Evolutionary conservation across 805 yeast genomes (phyloP), one percentile per base, ranked within the genome.

Genomic region (Candida boidinii): DNA sequence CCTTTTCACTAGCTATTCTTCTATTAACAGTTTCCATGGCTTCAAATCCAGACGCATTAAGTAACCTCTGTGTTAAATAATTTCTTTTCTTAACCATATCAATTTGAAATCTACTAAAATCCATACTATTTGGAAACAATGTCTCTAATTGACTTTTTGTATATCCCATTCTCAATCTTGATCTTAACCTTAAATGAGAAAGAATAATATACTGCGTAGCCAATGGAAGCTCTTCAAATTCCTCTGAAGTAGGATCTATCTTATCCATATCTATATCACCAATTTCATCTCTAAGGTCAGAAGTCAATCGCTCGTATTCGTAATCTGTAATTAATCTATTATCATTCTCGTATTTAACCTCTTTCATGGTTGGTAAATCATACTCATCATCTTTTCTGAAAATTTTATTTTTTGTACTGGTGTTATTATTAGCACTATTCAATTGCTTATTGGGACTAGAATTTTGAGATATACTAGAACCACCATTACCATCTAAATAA

Each of bases 91-190:
- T 82, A 1, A 92, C 97, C 73, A 90, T 83, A 45, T 83, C 77
- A 39, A 92, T 84, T 54, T 92, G 99, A 54, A 92, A 92, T 45
- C 72, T 79, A 13, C 96, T 87, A 48, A 92, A 92, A 39, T 87
- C 96, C 73, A 84, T 68, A 33, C 88, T 75, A 46, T 83, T 68
- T 0, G 96, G 94, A 46, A 90, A 92, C 34, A 86, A 60, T 4
- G 71, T 61, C 42, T 84, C 83, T 23, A 92, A 62, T 48, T 92
- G 96, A n/a, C 83, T 87, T 36, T 87, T 84, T 0, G 90, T 67
- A 49, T 83, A 88, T 1, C 99, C 99, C 95, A 92, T 79, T 60
- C 99, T 76, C 51, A 92, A 68, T 37, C 99, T 62, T 0, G 96
- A 88, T 39, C 86, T 70, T 17, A 87, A 60, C 36, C 99, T 56